Conservation (phyloP, 306 rosid species). For the Bauhinia variegata region DNA sequence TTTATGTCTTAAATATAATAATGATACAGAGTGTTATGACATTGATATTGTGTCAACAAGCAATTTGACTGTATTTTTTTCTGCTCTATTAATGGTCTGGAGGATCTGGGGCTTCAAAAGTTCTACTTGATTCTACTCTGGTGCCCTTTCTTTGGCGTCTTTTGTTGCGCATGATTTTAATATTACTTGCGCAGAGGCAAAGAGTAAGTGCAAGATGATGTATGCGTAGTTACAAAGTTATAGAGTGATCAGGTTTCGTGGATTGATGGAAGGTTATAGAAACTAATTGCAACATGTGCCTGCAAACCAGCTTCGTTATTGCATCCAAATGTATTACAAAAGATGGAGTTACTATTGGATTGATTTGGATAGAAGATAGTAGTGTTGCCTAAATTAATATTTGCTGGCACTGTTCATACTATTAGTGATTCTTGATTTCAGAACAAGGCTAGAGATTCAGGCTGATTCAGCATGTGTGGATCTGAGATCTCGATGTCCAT, state of each 20-base stretch:
- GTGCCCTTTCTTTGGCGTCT: slow-evolving; percentile 16
- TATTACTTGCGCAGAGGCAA: neutral
- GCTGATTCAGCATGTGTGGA: slow-evolving; percentile 85
- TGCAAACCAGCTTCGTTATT: slow-evolving; percentile 25
- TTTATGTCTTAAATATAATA: slow-evolving; percentile 20
- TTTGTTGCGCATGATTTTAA: neutral
- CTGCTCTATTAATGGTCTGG: slow-evolving; percentile 7
- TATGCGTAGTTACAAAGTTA: slow-evolving; percentile 14
- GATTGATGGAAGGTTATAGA: slow-evolving; percentile 2
- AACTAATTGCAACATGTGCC: slow-evolving; percentile 13
- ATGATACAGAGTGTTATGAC: slow-evolving; percentile 5
- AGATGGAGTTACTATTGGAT: slow-evolving; percentile 13
- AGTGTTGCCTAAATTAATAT: slow-evolving; percentile 18
- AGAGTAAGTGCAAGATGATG: slow-evolving; percentile 22
- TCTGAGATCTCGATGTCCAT: slow-evolving; percentile 78
- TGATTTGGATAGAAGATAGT: slow-evolving; percentile 13
- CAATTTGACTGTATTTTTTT: slow-evolving; percentile 18
- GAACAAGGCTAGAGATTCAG: slow-evolving; percentile 89
- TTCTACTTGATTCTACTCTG: slow-evolving; percentile 1
- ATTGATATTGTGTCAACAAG: slow-evolving; percentile 26
- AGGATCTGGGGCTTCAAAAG: neutral
- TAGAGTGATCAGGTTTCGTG: neutral
- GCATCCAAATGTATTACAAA: slow-evolving; percentile 4
- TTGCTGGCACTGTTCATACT: slow-evolving; percentile 19
- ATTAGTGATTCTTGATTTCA: slow-evolving; percentile 43